Evolutionary conservation across 805 yeast genomes (phyloP).

Genomic region (Cyberlindnera euphorbiae): DNA sequence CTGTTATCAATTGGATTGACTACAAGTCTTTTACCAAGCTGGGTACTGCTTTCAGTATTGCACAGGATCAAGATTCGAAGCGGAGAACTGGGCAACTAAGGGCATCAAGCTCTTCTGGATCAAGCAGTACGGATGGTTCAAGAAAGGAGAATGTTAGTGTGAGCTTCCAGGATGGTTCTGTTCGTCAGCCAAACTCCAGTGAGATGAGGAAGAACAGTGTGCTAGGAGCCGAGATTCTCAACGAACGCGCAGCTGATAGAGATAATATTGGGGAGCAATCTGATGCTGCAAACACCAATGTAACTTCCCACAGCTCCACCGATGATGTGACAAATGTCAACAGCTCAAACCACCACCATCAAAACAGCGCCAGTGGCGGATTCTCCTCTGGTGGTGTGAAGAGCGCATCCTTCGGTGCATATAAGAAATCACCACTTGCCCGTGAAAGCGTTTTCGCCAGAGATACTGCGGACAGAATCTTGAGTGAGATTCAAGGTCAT

Average conservation of each 20-base stretch:
- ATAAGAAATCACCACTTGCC: conserved; percentile 26
- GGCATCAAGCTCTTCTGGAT: conserved; percentile 2
- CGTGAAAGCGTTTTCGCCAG: conserved; percentile 59
- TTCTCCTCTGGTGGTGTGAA: conserved; percentile 28
- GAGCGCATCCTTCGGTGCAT: conserved; percentile 33
- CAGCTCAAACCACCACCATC: too few relatives aligned
- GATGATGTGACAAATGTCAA: too few relatives aligned
- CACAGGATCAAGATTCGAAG: conserved; percentile 27
- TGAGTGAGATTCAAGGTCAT: conserved; percentile 77
- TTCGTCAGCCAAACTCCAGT: conserved; percentile 11
- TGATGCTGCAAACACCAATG: too few relatives aligned
- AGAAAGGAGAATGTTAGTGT: background rate
- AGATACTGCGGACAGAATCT: conserved; percentile 68
- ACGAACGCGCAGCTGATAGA: too few relatives aligned
- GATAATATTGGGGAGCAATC: too few relatives aligned
- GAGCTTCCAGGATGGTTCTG: conserved; percentile 7
- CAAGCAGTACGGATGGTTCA: background rate
- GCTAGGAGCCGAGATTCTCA: conserved; percentile 6
- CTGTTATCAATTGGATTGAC: conserved; percentile 85
- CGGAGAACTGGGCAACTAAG: conserved; percentile 4
- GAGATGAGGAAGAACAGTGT: conserved; percentile 10
- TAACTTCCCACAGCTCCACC: too few relatives aligned
- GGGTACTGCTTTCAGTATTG: conserved; percentile 47
- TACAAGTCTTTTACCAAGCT: conserved; percentile 68
- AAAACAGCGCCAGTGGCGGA: background rate